Evolutionary conservation across 805 yeast genomes (phyloP), one percentile per base, ranked within the genome.

Genomic region (Yamadazyma paraphyllophila): DNA sequence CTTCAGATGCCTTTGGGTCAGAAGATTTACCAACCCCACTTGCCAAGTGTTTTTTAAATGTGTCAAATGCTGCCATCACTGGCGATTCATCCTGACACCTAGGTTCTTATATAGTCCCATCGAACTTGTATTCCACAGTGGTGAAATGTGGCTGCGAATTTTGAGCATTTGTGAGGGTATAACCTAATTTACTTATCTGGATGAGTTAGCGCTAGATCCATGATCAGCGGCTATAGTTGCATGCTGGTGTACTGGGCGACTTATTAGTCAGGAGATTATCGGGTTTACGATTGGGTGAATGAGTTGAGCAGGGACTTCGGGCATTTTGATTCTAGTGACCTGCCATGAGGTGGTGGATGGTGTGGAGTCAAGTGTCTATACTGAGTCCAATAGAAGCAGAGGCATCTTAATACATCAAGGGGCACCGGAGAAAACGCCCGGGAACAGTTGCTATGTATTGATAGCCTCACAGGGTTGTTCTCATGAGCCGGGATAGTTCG

Each of bases 71-170:
- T 9, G 31, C 31, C 31, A 29, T 29, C 13, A n/a, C 11, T 29
- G 13, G 13, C 13, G 11, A 29, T 7, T 11, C 4, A 29, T 29
- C 13, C 7, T 9, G 13, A 3, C 11, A 11, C 8, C 8, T n/a
- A 7, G 31, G 11, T n/a, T 4, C 13, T 11, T 29, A 29, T 11
- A 29, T 29, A n/a, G 3, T 29, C 4, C 4, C 13, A 29, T 29
- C 31, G 13, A 29, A 3, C 6, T 20, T 4, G 7, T 29, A 29
- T 29, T 29, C 31, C 31, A 29, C 36, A 32, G 36, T n/a, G 36
- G 13, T n/a, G 13, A 35, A 35, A n/a, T 35, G 38, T 35, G 38
- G 38, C 38, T 35, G 38, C 38, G 38, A 35, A 35, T n/a, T 35
- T 35, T 35, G 27, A 35, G 31, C 31, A 29, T 29, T n/a, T 29